phyloP scores from a whole-genome alignment of 257 asterid species.

The Penstemon newberryi region DNA sequence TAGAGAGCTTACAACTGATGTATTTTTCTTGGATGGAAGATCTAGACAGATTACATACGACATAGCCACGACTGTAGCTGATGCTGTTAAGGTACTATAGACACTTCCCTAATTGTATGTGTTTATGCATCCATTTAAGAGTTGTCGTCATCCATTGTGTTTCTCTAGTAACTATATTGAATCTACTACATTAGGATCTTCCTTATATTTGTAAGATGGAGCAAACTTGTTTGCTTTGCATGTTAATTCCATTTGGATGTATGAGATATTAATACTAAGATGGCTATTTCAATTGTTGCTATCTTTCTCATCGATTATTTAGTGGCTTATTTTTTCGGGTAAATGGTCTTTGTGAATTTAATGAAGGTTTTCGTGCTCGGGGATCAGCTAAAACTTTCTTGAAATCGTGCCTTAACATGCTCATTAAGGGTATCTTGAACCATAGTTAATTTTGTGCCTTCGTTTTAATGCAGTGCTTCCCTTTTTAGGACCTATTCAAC shows the following conservation, averaged over 20 bases:
- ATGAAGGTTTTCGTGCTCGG: constrained; percentile 11
- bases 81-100: constrained; percentile 81
- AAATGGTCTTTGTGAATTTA: neutral
- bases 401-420: neutral
- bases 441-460: no score
- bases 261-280: neutral
- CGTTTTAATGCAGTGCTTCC: no score
- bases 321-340: neutral
- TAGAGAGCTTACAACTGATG: constrained; percentile 84
- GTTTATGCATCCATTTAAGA: constrained; percentile 13
- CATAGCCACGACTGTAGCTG: constrained; percentile 91
- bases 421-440: no score
- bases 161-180: neutral
- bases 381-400: neutral
- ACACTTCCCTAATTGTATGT: constrained; percentile 15
- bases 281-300: neutral
- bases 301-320: constrained; percentile 3
- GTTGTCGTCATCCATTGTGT: neutral
- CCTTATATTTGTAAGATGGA: constrained; percentile 8
- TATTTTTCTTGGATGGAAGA: constrained; percentile 91
- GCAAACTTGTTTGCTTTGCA: neutral
- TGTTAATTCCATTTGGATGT: constrained; percentile 15
- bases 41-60: constrained; percentile 89
- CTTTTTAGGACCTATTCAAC: no score
- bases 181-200: constrained; percentile 5